Conservation (phyloP, 176 grass and related monocot species). For the Avena sativa region DNA sequence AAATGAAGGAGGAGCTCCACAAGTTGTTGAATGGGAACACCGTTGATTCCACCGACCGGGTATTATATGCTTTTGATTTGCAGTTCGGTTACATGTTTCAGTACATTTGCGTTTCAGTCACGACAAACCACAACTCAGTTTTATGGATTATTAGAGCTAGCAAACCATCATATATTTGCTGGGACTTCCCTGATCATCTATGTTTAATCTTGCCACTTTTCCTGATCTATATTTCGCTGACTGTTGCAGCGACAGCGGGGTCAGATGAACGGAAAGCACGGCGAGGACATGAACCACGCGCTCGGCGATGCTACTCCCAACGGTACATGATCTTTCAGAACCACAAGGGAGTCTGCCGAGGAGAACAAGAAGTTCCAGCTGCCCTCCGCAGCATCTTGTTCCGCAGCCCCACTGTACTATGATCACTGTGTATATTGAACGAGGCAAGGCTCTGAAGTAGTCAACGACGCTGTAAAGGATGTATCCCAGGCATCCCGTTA, state of each 20-base stretch:
- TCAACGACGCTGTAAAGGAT: constrained; percentile 13
- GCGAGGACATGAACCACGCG: constrained; percentile 61
- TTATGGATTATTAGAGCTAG: neutral
- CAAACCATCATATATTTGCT: neutral
- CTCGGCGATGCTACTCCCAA: constrained; percentile 49
- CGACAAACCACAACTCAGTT: neutral
- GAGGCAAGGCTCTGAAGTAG: constrained; percentile 3
- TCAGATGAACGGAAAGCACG: constrained; percentile 79
- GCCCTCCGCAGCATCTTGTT: constrained; percentile 24
- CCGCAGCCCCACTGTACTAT: neutral
- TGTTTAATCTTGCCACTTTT: neutral
- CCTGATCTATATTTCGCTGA: constrained; percentile 1
- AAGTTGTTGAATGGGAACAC: constrained; percentile 80
- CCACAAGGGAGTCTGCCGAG: constrained; percentile 19
- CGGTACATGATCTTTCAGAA: constrained; percentile 46
- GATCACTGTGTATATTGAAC: neutral
- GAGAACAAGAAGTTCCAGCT: neutral
- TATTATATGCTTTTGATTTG: constrained; percentile 35
- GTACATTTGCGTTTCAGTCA: neutral
- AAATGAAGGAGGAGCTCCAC: constrained; percentile 71
- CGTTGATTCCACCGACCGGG: constrained; percentile 73
- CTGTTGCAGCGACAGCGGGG: constrained; percentile 64
- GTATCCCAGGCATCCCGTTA: neutral
- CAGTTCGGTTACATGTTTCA: too few species aligned
- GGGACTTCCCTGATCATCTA: neutral